Base-by-base conservation (phyloP, 1,284 basidiomycete genomes). In the Ustilago sp. region DNA sequence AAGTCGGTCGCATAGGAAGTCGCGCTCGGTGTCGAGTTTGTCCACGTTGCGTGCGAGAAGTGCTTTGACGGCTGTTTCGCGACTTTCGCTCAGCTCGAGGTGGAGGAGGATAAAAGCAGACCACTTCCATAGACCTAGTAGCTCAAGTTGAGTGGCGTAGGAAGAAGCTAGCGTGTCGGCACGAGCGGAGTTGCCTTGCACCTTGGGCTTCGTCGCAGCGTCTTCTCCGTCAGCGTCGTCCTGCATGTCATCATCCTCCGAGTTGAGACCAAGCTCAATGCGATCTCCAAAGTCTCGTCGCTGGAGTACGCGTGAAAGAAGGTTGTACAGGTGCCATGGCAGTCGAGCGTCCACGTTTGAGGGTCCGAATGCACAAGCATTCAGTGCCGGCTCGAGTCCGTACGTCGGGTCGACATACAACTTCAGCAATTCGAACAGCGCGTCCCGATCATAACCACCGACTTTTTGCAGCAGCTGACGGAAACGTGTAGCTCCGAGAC, bases 261-360 rank as follows among this genome's bases (percentile, higher is more conserved):
- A 86, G 9, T 51, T 63, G 39, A 84, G 80, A n/a, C 77, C 75
- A 17, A 88, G 86, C 38, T 87, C 72, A 45, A 84, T 77, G 7
- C 95, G 90, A 86, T 98, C 95, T 39, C 90, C 90, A 75, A 97
- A 93, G 85, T 98, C 95, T 32, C 95, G 90, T 55, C 92, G 87
- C 47, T 91, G 89, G 86, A 98, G 90, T 59, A 93, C 93, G 31
- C 92, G 90, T 4, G 94, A 92, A 32, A 99, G 88, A 38, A 98
- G 88, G 67, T 95, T 90, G 85, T 96, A 98, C 35, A 98, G 86
- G 87, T 98, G 95, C 96, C 96, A 99, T 8, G 93, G 90, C 62
- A 98, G 88, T 12, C 93, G 91, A 83, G 91, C 92, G 86, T 97
- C 95, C 23, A 91, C 86, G 0, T 92, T 92, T 12, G 91, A 92